These are phyloP conservation scores for Podospora pseudocomata DNA, from an alignment of 495 filamentous ascomycete genomes.

Conservation along the genomic window DNA sequence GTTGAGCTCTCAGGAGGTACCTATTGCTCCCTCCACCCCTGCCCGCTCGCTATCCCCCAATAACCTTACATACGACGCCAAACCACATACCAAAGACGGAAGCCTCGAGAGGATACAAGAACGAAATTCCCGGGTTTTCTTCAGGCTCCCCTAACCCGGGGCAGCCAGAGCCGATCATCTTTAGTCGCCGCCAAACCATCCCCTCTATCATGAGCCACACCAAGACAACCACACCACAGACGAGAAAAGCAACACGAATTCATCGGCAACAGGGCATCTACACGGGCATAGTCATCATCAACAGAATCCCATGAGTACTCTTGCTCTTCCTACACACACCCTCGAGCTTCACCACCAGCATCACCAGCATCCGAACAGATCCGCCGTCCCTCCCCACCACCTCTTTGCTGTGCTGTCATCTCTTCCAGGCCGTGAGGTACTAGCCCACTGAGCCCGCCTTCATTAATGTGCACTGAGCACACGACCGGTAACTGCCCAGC, in stretches of 20 bases:
- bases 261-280: not conserved
- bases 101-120: not conserved
- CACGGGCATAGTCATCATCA: not conserved
- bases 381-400: not conserved
- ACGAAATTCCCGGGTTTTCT: slow-evolving; percentile 1
- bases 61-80: slow-evolving; percentile 1
- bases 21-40: not conserved
- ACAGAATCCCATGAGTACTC: slow-evolving; percentile 17
- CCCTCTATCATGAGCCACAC: slow-evolving; percentile 12
- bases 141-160: slow-evolving; percentile 3
- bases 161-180: slow-evolving; percentile 1
- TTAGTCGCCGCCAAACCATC: not conserved
- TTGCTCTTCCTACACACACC: slow-evolving; percentile 11
- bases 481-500: slow-evolving; percentile 47
- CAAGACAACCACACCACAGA: not conserved
- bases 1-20: slow-evolving; percentile 8
- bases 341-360: not conserved
- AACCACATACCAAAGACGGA: not conserved
- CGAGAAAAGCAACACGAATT: not conserved
- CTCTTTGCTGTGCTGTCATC: not conserved
- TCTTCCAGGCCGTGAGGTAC: not conserved
- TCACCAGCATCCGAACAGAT: not conserved
- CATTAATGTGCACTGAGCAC: slow-evolving; percentile 52
- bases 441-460: slow-evolving; percentile 16
- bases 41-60: not conserved